Base-by-base conservation (phyloP, 1,284 basidiomycete species). In the Cryptococcus sp. region DNA sequence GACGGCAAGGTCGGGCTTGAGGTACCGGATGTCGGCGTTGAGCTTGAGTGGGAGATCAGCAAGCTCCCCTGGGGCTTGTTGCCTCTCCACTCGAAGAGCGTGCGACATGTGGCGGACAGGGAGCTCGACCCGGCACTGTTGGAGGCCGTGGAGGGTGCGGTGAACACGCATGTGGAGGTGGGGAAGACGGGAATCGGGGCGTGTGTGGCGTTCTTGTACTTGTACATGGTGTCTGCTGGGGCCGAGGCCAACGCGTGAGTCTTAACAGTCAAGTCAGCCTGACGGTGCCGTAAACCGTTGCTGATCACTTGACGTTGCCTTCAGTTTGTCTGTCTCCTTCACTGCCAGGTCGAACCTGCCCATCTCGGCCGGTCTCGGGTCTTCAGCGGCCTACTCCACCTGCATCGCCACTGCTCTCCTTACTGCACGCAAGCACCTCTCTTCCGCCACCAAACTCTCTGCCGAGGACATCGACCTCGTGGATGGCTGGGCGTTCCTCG, bases 361-460 rank as follows among this genome's bases (percentile, higher is more conserved):
- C n/a, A 88, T 98, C 61, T 89, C 92, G n/a, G 96, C 96, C 8
- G 96, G 96, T 42, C 86, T 98, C 46, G 96, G 96, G 33, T 98
- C 95, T 15, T 97, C 92, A 21, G 96, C 96, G 1, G 93, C 96
- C 7, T 96, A 89, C 79, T 95, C 91, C 4, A 84, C 87, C 15
- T 96, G 93, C 73, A 80, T 90, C 42, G 86, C 92, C 4, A 86
- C 89, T 0, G 80, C 91, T 4, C 80, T 97, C 46, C 83, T 97
- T 46, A 81, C 69, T 21, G 59, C 77, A 67, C 65, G 68, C 58
- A 52, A 56, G 18, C 60, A 71, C 46, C 60, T 75, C 40, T 57
- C 70, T 16, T 43, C 52, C 18, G 54, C 57, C 18, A 75, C 77
- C 44, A 78, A 84, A 15, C 68, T 87, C 52, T 83, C 85, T 3